Base-by-base conservation (phyloP, 768 basidiomycete species). In the Coprinopsis strossmayeri region DNA sequence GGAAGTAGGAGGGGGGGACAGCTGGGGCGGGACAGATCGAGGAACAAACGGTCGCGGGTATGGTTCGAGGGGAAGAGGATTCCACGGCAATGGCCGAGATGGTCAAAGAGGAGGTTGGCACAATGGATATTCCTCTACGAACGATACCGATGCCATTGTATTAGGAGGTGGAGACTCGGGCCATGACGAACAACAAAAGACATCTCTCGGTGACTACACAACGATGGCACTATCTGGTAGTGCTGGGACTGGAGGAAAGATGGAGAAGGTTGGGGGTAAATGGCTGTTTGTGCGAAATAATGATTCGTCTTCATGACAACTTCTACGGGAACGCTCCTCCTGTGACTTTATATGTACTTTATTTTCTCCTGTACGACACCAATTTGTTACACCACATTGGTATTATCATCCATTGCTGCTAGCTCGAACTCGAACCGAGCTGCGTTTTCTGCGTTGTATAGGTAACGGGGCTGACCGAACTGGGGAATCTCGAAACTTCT, bases 231-330 rank as follows among this genome's bases (percentile, higher is more conserved):
- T 54, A 42, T 42, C 55, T n/a, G 48, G 27, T 26, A 48, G 47
- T 34, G 60, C 64, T 26, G n/a, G n/a, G n/a, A n/a, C n/a, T n/a
- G 52, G 61, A 20, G 75, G 76, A 25, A 69, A 74, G 50, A 88
- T 88, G 85, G 78, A 81, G 65, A 77, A 71, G 55, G 68, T 87
- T 18, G 84, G 79, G 34, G 87, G 82, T 63, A 79, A 75, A 57
- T 87, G 85, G 87, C 65, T 81, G 45, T 87, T 84, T 65, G 78
- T 81, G 54, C 76, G 70, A 54, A 72, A 71, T 50, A 52, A 58
- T 49, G 62, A 62, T 56, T 55, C 59, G 57, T 62, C 57, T 55
- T 23, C 23, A 25, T 42, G 24, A 42, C 23, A 21, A 5, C 25
- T 42, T 25, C 23, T 10, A 9, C 24, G 18, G 7, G 18, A 23